These are phyloP conservation scores for Climacium dendroides DNA, from an alignment of 225 moss, liverwort and hornwort genomes.

Conservation along the genomic window DNA sequence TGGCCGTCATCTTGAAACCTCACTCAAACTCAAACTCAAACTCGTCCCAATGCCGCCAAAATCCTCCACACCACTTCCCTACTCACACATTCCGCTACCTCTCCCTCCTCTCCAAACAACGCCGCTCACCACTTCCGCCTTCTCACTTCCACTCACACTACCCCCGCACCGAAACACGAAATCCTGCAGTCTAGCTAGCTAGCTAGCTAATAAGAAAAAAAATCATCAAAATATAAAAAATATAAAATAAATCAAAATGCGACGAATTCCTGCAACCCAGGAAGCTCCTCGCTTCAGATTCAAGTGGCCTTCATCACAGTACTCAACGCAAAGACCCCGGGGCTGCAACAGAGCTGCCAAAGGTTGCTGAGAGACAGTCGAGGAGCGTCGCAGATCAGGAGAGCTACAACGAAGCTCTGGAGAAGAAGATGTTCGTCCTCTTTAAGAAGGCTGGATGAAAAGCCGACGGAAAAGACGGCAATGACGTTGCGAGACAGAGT, in stretches of 20 bases:
- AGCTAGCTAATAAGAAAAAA: no score
- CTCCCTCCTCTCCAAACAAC: background rate
- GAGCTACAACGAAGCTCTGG: background rate
- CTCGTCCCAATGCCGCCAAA: background rate
- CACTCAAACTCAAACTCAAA: background rate
- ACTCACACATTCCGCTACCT: background rate
- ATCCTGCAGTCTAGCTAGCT: background rate
- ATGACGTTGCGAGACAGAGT: background rate
- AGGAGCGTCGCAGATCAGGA: background rate
- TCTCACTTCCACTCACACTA: background rate
- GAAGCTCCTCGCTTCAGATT: background rate
- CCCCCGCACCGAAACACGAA: background rate
- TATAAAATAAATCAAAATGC: background rate
- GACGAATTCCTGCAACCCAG: background rate
- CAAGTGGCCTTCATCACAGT: background rate
- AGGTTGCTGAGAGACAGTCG: background rate
- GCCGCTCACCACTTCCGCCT: background rate
- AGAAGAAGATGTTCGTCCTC: background rate
- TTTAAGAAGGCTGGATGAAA: background rate
- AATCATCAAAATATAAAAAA: no score
- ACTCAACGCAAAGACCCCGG: no score
- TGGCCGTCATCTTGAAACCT: constrained; percentile 44
- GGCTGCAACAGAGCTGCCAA: background rate
- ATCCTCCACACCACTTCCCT: background rate
- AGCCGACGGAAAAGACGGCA: background rate